Evolutionary conservation across 805 yeast species (phyloP).

Genomic region (Hanseniaspora clermontiae): DNA sequence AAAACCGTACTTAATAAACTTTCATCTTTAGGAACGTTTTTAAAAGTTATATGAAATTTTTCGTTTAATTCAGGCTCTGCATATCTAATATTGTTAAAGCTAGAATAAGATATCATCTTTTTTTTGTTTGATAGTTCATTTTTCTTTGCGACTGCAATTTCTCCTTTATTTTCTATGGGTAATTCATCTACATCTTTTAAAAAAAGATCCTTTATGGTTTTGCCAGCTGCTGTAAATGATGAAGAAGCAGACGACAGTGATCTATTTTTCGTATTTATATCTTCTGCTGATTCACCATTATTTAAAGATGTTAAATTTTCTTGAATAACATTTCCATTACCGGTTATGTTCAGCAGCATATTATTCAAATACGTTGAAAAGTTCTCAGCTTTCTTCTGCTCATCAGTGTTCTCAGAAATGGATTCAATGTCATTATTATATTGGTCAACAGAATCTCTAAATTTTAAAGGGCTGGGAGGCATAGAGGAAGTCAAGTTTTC

Average conservation of each 20-base stretch:
- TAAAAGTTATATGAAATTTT: slow-evolving; percentile 69
- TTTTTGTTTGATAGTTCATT: too few relatives aligned
- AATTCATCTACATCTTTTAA: slow-evolving; percentile 1
- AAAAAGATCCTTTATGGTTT: slow-evolving; percentile 7
- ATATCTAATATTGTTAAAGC: slow-evolving; percentile 29
- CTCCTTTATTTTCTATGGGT: not conserved
- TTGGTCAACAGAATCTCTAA: not conserved
- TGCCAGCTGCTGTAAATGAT: slow-evolving; percentile 7
- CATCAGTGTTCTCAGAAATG: not conserved
- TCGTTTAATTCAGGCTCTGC: slow-evolving; percentile 53
- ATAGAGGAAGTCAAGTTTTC: not conserved
- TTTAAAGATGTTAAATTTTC: not conserved
- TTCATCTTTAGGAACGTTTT: slow-evolving; percentile 55
- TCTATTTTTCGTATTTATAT: not conserved
- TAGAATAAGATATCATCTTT: not conserved
- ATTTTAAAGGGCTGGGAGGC: slow-evolving; percentile 1
- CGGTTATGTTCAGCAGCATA: slow-evolving; percentile 6
- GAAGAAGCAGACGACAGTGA: slow-evolving; percentile 6
- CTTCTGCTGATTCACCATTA: not conserved
- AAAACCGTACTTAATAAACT: slow-evolving; percentile 64
- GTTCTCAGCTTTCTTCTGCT: not conserved
- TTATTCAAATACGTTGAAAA: not conserved
- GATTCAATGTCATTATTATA: not conserved
- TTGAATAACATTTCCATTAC: not conserved
- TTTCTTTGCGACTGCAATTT: not conserved